A percentile compares a stretch with the other conserved stretches of the same genome.
These are phyloP conservation scores for Inga leiocalycina DNA, from an alignment of 306 rosid species.

Conservation along the genomic window DNA sequence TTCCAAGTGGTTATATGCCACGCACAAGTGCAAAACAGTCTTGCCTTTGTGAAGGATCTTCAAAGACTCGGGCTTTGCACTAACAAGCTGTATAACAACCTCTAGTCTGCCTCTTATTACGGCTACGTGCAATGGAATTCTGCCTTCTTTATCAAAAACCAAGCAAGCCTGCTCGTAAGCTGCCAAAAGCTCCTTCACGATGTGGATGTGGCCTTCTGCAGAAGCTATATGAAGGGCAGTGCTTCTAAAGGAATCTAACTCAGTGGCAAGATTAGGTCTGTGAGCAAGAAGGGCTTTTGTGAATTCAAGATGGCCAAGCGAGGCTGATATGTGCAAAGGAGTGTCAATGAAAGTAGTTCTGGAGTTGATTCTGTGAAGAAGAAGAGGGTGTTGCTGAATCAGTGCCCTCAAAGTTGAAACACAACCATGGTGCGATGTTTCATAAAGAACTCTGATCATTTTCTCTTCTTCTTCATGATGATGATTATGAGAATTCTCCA, in stretches of 20 bases:
- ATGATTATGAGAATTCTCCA: background rate
- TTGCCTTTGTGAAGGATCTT: background rate
- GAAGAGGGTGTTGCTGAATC: background rate
- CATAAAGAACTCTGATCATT: background rate
- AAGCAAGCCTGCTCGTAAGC: background rate
- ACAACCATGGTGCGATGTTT: background rate
- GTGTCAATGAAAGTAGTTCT: background rate
- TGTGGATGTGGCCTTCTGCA: background rate
- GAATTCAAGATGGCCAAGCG: background rate
- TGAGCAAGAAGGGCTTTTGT: background rate
- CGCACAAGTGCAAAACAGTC: background rate
- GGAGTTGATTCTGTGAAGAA: background rate
- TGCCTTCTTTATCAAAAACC: background rate
- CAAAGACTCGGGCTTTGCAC: background rate
- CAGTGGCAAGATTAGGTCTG: background rate
- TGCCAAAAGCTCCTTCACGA: background rate
- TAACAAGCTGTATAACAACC: background rate
- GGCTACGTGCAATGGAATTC: background rate
- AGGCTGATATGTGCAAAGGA: background rate
- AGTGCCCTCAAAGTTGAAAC: background rate
- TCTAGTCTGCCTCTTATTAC: background rate
- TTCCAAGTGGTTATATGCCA: background rate
- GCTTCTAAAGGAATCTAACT: background rate
- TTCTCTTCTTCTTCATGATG: background rate
- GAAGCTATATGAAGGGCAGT: background rate